Evolutionary conservation across 345 rosid genomes (phyloP).

Genomic region (Gossypium mustelinum): DNA sequence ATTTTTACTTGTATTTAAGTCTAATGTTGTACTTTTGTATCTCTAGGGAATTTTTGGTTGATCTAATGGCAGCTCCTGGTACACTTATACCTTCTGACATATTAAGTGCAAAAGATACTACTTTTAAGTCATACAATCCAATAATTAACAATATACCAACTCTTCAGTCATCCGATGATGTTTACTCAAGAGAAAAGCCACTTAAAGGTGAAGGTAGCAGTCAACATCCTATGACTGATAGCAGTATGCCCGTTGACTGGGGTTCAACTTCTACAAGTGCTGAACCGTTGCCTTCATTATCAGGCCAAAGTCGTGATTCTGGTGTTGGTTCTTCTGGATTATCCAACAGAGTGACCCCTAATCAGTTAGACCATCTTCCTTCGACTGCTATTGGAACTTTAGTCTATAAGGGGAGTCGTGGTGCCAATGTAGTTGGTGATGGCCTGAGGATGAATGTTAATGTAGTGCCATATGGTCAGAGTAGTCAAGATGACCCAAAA

Average conservation of each 20-base stretch:
- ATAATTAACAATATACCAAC: conserved; percentile 41
- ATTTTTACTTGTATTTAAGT: conserved; percentile 12
- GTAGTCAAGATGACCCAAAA: conserved; percentile 57
- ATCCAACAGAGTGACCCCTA: conserved; percentile 35
- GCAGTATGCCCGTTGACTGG: conserved; percentile 32
- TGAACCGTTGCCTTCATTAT: conserved; percentile 33
- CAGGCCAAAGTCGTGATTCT: conserved; percentile 32
- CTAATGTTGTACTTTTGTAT: conserved; percentile 27
- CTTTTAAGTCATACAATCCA: conserved; percentile 46
- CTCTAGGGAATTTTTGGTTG: conserved; percentile 96
- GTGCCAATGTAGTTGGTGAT: conserved; percentile 48
- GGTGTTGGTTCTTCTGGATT: conserved; percentile 54
- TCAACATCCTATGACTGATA: conserved; percentile 36
- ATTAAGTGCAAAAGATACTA: conserved; percentile 51
- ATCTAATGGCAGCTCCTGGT: conserved; percentile 99
- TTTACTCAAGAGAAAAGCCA: conserved; percentile 41
- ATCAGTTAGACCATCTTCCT: conserved; percentile 52
- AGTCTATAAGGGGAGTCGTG: conserved; percentile 56
- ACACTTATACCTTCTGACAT: conserved; percentile 95
- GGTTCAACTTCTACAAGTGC: conserved; percentile 33
- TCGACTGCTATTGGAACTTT: conserved; percentile 43
- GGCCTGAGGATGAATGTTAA: conserved; percentile 65
- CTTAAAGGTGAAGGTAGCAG: conserved; percentile 69
- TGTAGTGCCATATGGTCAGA: conserved; percentile 67
- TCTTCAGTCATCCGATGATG: conserved; percentile 40